Conservation (phyloP, 495 filamentous ascomycete genomes). For the Aspergillus egyptiacus region DNA sequence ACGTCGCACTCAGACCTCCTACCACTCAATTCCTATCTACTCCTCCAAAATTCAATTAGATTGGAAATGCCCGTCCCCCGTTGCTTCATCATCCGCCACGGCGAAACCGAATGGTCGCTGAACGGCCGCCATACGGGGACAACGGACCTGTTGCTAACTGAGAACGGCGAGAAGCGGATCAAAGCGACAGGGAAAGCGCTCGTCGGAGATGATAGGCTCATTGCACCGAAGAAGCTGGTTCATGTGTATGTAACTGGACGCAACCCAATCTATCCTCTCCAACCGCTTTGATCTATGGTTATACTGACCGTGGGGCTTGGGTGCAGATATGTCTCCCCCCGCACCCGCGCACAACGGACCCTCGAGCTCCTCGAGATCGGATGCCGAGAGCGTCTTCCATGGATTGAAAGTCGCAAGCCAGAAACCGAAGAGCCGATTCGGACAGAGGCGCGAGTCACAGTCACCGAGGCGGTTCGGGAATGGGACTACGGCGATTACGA, state of each 20-base stretch:
- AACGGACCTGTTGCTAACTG: conserved; percentile 80
- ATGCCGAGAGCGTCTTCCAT: conserved; percentile 49
- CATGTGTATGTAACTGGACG: conserved; percentile 54
- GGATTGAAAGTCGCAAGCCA: conserved; percentile 39
- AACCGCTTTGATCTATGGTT: not conserved
- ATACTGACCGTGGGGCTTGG: not conserved
- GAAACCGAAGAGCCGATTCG: conserved; percentile 36
- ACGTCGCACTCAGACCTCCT: not conserved
- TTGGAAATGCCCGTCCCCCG: conserved; percentile 61
- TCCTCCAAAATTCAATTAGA: conserved; percentile 1
- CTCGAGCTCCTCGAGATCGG: conserved; percentile 71
- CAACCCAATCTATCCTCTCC: not conserved
- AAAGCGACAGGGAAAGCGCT: conserved; percentile 74
- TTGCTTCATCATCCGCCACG: conserved; percentile 89
- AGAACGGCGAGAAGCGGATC: conserved; percentile 80
- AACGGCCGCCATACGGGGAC: conserved; percentile 85
- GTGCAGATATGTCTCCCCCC: conserved; percentile 75
- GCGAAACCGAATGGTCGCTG: conserved; percentile 96
- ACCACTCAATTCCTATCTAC: not conserved
- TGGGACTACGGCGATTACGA: conserved; percentile 98
- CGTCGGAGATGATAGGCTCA: conserved; percentile 76
- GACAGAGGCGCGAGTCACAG: conserved; percentile 50
- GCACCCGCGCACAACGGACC: conserved; percentile 77
- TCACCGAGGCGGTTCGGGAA: conserved; percentile 77
- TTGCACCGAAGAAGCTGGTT: conserved; percentile 73